Percentiles rank a stretch among this genome's conserved stretches.
These are phyloP conservation scores for Aspergillus cejpii DNA, from an alignment of 2,329 filamentous ascomycete genomes.

Conservation along the genomic window DNA sequence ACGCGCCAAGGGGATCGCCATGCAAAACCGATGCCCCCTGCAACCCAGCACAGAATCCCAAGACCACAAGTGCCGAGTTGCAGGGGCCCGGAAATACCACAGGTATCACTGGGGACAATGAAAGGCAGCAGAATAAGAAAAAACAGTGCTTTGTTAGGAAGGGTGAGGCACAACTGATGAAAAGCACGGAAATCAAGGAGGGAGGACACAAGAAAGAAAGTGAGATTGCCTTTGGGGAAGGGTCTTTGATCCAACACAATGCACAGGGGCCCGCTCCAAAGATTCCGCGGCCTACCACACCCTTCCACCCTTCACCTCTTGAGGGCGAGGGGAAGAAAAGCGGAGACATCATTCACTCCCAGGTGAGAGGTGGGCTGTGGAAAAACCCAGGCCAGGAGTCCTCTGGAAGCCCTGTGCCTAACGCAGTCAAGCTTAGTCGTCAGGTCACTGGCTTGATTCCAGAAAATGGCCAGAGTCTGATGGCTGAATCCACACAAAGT, in stretches of 20 bases:
- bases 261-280: conserved; percentile 1
- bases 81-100: not conserved
- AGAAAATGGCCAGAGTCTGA: not conserved
- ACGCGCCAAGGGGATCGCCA: not conserved
- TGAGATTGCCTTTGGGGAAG: conserved; percentile 1
- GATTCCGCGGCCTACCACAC: conserved; percentile 1
- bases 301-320: conserved; percentile 1
- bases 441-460: not conserved
- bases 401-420: conserved; percentile 5
- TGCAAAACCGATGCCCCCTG: not conserved
- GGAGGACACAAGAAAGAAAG: not conserved
- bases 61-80: not conserved
- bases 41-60: not conserved
- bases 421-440: not conserved
- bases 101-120: not conserved
- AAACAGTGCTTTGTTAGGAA: not conserved
- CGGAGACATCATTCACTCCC: not conserved
- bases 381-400: conserved; percentile 5
- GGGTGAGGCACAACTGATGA: conserved; percentile 1
- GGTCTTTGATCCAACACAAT: conserved; percentile 4
- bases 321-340: not conserved
- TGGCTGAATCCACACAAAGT: not conserved
- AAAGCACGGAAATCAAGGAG: not conserved
- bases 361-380: not conserved
- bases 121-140: not conserved